Conservation (phyloP, 768 basidiomycete genomes). For the Leucocoprinus birnbaumii region DNA sequence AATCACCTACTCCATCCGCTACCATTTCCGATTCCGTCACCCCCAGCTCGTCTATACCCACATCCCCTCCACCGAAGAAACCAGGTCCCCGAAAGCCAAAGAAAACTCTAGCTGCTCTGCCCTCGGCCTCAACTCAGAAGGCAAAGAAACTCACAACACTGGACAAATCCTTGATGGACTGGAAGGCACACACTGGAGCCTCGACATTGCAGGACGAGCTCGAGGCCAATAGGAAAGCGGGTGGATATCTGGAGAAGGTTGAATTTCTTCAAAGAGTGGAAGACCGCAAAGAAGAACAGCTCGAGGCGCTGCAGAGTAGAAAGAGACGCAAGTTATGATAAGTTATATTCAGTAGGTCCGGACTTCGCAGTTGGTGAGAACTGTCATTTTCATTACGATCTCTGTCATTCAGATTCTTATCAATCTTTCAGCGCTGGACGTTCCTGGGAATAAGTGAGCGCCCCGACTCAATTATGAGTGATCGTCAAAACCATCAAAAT, state of each 20-base stretch:
- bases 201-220: conserved; percentile 62
- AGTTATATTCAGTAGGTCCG: conserved; percentile 1
- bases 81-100: conserved; percentile 70
- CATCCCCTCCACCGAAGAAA: conserved; percentile 34
- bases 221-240: conserved; percentile 68
- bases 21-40: conserved; percentile 6
- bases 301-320: conserved; percentile 52
- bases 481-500: too few relatives aligned
- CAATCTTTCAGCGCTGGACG: too few relatives aligned
- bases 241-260: conserved; percentile 82
- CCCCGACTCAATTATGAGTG: too few relatives aligned
- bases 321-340: conserved; percentile 45
- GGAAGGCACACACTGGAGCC: conserved; percentile 61
- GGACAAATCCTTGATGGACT: conserved; percentile 87
- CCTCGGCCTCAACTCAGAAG: conserved; percentile 40
- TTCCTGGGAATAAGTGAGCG: too few relatives aligned
- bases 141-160: conserved; percentile 79
- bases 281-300: conserved; percentile 61
- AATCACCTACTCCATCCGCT: conserved; percentile 7
- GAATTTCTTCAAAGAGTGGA: conserved; percentile 80
- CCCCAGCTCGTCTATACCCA: conserved; percentile 13
- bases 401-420: neutral
- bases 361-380: too few relatives aligned
- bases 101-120: conserved; percentile 50
- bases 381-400: neutral